Base-by-base conservation (phyloP, 2,329 filamentous ascomycete species). In the Fusarium chuoi region DNA sequence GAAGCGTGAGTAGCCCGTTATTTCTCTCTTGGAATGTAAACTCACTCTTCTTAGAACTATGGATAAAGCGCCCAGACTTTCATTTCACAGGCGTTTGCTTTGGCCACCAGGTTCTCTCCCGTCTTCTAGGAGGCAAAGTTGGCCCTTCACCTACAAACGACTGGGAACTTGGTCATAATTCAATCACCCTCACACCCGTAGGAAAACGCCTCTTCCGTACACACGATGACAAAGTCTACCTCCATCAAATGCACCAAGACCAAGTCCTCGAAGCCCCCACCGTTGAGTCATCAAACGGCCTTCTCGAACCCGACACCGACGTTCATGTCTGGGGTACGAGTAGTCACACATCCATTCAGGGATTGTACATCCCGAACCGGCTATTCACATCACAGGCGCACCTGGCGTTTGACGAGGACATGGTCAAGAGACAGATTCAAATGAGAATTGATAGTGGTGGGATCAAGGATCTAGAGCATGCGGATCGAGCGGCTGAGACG, bases 161-260 rank as follows among this genome's bases (percentile, higher is more conserved):
- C 30, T 96, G 93, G 94, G 94, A 96, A 79, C 84, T 92, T 15
- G 89, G 91, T 36, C 93, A 95, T 36, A 88, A 87, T 67, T 84
- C 88, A 28, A 87, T 96, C 49, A 82, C 90, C 54, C 84, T 96
- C 78, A 92, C 89, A 9, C 84, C 86, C 30, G 86, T 88, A 72
- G 94, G 94, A 20, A 90, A 91, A 80, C 86, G 91, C 61, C 78
- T 96, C 9, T 95, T 96, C 82, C 88, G 89, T 41, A 85, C 87
- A 56, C 86, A 91, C 22, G 75, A 79, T 15, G 48, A 75, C 30
- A 51, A 75, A 11, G 74, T 93, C 83, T 85, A 86, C 30, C 86
- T 96, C 28, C 92, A 94, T 79, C 93, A 96, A 82, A 95, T 96
- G 92, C 93, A 96, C 80, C 89, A 89, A 71, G 94, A 96, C 78